These are phyloP conservation scores for Capronia americana DNA, from an alignment of 2,329 filamentous ascomycete genomes.

Conservation along the genomic window DNA sequence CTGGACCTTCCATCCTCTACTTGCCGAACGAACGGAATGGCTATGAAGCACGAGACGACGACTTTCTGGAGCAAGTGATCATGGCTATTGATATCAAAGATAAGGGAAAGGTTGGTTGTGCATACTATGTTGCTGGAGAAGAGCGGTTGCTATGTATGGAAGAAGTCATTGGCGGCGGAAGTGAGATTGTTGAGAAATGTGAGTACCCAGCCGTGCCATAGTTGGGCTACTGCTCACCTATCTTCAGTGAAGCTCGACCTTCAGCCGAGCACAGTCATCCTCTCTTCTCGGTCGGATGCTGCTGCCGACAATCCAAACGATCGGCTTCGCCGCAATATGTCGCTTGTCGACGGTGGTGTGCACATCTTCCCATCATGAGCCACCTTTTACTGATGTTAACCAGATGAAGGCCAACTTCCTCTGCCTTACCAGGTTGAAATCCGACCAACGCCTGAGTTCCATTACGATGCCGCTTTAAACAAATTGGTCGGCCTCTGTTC, in stretches of 20 bases:
- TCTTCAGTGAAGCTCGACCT: conserved; percentile 65
- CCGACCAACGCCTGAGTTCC: conserved; percentile 75
- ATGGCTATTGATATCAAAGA: conserved; percentile 80
- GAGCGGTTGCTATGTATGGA: conserved; percentile 77
- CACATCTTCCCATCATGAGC: conserved; percentile 9
- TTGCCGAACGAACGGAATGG: not conserved
- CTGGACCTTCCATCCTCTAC: not conserved
- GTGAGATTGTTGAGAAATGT: conserved; percentile 70
- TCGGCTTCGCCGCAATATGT: conserved; percentile 49
- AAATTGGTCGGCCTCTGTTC: conserved; percentile 68
- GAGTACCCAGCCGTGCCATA: conserved; percentile 26
- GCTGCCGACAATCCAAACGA: conserved; percentile 8
- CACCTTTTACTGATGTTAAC: conserved; percentile 10
- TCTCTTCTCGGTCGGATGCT: conserved; percentile 63
- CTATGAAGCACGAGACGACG: conserved; percentile 44
- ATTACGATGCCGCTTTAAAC: conserved; percentile 68
- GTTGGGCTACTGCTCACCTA: conserved; percentile 33
- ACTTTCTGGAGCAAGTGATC: conserved; percentile 70
- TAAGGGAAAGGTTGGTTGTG: conserved; percentile 77
- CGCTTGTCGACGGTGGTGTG: conserved; percentile 44
- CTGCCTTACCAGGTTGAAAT: conserved; percentile 70
- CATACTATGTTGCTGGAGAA: conserved; percentile 76
- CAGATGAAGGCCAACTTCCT: conserved; percentile 40
- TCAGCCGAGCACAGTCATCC: conserved; percentile 65
- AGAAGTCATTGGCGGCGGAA: conserved; percentile 72